Percentiles rank a stretch among this genome's conserved stretches.
phyloP scores from a whole-genome alignment of 257 asterid species.

The Lithospermum erythrorhizon region DNA sequence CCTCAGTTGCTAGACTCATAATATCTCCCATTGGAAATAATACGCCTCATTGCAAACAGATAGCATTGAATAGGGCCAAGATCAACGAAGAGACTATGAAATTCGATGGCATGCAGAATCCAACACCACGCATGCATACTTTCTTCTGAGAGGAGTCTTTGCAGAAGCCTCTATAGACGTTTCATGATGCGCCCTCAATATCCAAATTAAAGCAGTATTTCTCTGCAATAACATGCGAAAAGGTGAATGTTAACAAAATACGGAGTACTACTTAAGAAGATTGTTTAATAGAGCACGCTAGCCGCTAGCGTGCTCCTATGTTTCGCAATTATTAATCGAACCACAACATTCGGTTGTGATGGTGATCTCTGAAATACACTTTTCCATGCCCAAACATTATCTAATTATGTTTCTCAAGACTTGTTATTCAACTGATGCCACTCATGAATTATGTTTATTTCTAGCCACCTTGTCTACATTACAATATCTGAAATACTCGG shows the following conservation, averaged over 20 bases:
- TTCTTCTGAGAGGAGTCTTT: neutral
- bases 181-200: neutral
- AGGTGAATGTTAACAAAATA: neutral
- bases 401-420: neutral
- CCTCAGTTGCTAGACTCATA: no score
- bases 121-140: neutral
- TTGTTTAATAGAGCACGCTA: neutral
- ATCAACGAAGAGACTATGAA: neutral
- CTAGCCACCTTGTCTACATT: no score
- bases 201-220: neutral
- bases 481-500: no score
- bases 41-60: neutral
- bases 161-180: neutral
- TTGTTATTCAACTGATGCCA: neutral
- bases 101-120: neutral
- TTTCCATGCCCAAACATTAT: neutral
- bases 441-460: no score
- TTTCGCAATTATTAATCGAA: neutral
- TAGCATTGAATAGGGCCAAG: neutral
- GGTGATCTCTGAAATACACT: no score
- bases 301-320: neutral
- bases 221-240: neutral
- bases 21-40: neutral
- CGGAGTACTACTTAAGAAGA: neutral
- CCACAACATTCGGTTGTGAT: no score